Evolutionary conservation across 2,329 filamentous ascomycete species (phyloP), one percentile per base, ranked within the genome.

Genomic region (Aspergillus sp.): DNA sequence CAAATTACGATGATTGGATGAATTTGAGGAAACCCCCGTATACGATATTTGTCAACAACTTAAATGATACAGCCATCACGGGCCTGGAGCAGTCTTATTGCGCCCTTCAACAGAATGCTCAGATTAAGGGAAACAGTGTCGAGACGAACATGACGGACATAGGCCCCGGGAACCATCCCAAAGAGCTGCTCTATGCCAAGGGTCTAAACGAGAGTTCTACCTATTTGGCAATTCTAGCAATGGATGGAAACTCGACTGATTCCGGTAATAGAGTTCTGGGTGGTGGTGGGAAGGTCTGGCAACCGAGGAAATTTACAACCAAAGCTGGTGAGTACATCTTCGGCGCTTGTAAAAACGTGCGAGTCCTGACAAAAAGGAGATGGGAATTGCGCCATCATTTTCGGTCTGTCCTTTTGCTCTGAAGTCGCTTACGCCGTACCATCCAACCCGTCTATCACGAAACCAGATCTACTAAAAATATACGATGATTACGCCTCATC

Each of bases 371-470:
- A 5, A 13, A 9, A 43, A 7, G 17, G 7, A 43, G 41, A 43
- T n/a, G 41, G 23, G 7, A 43, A 43, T 23, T 35, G 41, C 15
- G 41, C 20, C 17, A 17, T 43, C 7, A 43, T 43, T 10, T 43
- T 25, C 22, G 41, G 23, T 4, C 23, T 43, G 20, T n/a, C 20
- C 13, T 43, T 43, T 22, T 43, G 41, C 12, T 25, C 41, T 13
- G 41, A 91, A 58, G 86, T 91, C 43, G 88, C 91, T 44, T 96
- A 96, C 63, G 86, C 91, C 5, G 93, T 96, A 0, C 93, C 93
- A 0, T 84, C 86, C 37, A 95, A 95, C 60, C 76, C 81, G 2
- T 83, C 82, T 55, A 74, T 79, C 46, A 82, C 82, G 57, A 71
- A 76, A 44, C 74, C 78, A 2, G 72, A 74, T 15, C 78, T 98